Evolutionary conservation across 164 flowering plant species (phyloP).

Genomic region (Vitis rupestris): DNA sequence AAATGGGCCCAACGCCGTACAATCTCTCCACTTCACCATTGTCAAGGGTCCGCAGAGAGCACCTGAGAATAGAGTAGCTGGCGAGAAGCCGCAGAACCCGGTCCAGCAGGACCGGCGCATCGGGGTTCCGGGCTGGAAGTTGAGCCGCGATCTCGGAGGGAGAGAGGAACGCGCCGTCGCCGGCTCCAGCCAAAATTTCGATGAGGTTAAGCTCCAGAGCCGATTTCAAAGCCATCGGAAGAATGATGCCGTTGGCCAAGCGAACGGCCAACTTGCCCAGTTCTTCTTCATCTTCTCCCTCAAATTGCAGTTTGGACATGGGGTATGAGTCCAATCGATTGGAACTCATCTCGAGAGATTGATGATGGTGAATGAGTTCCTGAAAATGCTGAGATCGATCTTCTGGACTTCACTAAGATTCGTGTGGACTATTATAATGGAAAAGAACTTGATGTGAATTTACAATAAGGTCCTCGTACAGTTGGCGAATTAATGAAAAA

Average conservation of each 20-base stretch:
- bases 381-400: too few species aligned
- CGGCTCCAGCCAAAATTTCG: conserved; percentile 12
- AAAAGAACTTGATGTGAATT: too few species aligned
- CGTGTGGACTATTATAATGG: too few species aligned
- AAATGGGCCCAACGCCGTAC: conserved; percentile 23
- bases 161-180: conserved; percentile 13
- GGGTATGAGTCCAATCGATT: too few species aligned
- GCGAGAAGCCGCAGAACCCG: conserved; percentile 24
- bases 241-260: conserved; percentile 15
- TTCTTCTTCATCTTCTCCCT: conserved; percentile 8
- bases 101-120: conserved; percentile 22
- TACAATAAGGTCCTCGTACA: too few species aligned
- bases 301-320: too few species aligned
- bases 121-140: conserved; percentile 20
- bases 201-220: conserved; percentile 27
- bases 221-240: conserved; percentile 28
- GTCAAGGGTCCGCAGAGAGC: conserved; percentile 8
- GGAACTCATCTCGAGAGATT: neutral
- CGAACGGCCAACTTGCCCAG: conserved; percentile 12
- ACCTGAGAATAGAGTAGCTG: conserved; percentile 17
- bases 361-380: too few species aligned
- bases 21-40: conserved; percentile 15
- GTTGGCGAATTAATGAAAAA: too few species aligned
- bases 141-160: conserved; percentile 20
- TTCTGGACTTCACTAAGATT: too few species aligned